phyloP scores from a whole-genome alignment of 306 rosid species.

The Medicago ruthenica region DNA sequence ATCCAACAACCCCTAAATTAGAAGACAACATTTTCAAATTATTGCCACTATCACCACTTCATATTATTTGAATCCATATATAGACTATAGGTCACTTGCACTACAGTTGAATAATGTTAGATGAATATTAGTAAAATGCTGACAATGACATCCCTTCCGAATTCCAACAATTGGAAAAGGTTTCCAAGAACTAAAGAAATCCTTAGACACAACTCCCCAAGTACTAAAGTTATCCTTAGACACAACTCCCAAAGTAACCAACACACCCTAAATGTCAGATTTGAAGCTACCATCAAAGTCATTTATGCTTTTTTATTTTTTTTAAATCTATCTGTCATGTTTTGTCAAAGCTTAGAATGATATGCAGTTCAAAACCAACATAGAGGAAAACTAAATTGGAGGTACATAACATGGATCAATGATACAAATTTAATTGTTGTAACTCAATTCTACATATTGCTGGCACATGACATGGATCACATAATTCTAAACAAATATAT shows the following conservation, averaged over 20 bases:
- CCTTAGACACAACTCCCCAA: neutral
- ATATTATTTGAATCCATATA: slow-evolving; percentile 40
- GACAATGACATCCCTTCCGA: slow-evolving; percentile 24
- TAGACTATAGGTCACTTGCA: slow-evolving; percentile 42
- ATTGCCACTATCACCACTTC: slow-evolving; percentile 43
- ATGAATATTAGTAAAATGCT: slow-evolving; percentile 1
- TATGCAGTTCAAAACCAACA: slow-evolving; percentile 2
- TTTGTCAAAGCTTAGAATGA: neutral
- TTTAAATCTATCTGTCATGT: neutral
- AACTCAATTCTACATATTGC: slow-evolving; percentile 6
- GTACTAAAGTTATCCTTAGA: neutral
- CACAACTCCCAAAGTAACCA: neutral
- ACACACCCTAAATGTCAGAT: slow-evolving; percentile 11
- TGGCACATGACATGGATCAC: neutral
- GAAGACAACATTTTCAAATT: slow-evolving; percentile 31
- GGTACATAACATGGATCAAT: neutral
- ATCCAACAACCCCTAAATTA: slow-evolving; percentile 46
- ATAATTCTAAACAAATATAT: slow-evolving; percentile 6
- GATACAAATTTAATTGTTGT: slow-evolving; percentile 7
- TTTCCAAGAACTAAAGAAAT: slow-evolving; percentile 15
- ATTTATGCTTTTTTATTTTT: neutral
- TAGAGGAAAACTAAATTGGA: neutral
- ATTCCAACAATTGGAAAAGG: slow-evolving; percentile 17
- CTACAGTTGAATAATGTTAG: slow-evolving; percentile 31
- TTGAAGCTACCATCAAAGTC: neutral